Evolutionary conservation across 805 yeast species (phyloP), one percentile per base, ranked within the genome.

Genomic region (Ogataea glucozyma): DNA sequence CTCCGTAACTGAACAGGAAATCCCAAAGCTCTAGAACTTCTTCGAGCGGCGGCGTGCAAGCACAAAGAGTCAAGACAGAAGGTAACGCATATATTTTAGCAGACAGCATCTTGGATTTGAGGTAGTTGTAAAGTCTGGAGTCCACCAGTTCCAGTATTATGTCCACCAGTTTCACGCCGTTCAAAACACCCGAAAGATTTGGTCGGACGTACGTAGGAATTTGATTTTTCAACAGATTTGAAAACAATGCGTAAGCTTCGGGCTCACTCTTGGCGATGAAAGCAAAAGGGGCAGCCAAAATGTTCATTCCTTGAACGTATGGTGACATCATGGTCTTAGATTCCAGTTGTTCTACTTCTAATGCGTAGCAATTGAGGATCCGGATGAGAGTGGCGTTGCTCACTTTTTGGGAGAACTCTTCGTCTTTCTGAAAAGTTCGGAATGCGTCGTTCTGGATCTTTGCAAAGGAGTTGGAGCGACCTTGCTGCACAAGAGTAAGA

Each of bases 241-340:
- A 80, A 52, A 88, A 79, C 26, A 90, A 47, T 9, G 85, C 78
- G 59, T 81, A 88, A 2, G 96, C 93, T 64, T 88, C 88, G 0
- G 96, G 89, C 60, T 89, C 97, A 26, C 88, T 78, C 31, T 82
- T 80, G 53, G 85, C 74, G 1, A 85, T 73, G 58, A 78, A 89
- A 13, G 88, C 75, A 42, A 89, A 76, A 1, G 97, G 96, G 0
- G 96, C 97, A 18, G 85, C 74, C 17, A 89, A 62, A 0, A 89
- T 88, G 59, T 89, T 89, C 84, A 90, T 79, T 2, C 97, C 97
- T 60, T 89, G 97, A n/a, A 89, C 96, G 57, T 88, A 88, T 0
- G 71, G 66, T 6, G 72, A 69, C n/a, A 70, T 52, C n/a, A 37
- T 31, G 2, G 51, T 31, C 6, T 42, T 43, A 12, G 31, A 34